A percentile compares a stretch with the other conserved stretches of the same genome.
Evolutionary conservation across 2,329 filamentous ascomycete genomes (phyloP).

Genomic region (Fusarium sp.): DNA sequence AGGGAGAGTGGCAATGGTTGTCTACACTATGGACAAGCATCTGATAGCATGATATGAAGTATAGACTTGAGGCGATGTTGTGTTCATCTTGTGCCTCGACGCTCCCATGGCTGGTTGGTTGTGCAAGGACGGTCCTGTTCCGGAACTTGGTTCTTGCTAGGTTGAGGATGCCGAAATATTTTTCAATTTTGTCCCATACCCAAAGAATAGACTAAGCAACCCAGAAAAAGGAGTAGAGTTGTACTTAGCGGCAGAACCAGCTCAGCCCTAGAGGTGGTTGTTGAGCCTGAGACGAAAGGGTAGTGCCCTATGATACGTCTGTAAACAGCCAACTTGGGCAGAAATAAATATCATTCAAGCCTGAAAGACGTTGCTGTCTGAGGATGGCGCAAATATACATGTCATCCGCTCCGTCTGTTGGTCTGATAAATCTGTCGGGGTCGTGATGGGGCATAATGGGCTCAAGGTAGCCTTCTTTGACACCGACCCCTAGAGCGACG

Average conservation of each 20-base stretch:
- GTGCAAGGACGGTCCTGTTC: neutral
- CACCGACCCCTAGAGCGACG: neutral
- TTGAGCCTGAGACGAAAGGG: neutral
- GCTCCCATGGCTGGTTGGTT: neutral
- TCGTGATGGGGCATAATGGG: neutral
- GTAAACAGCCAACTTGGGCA: neutral
- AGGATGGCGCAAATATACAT: no score
- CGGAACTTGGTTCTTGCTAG: neutral
- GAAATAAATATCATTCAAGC: no score
- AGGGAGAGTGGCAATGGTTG: neutral
- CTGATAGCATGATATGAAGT: neutral
- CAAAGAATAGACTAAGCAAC: neutral
- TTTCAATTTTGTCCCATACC: neutral
- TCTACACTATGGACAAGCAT: neutral
- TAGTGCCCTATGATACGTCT: neutral
- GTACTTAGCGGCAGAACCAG: neutral
- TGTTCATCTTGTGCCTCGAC: neutral
- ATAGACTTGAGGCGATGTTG: neutral
- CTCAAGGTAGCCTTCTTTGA: constrained; percentile 1
- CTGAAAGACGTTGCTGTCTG: no score
- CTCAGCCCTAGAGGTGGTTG: neutral
- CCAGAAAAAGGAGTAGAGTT: neutral
- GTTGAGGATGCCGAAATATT: neutral
- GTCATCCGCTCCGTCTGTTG: no score
- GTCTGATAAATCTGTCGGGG: no score